Conservation (phyloP, 148 eudicot species). For the Salicornia ramosissima region DNA sequence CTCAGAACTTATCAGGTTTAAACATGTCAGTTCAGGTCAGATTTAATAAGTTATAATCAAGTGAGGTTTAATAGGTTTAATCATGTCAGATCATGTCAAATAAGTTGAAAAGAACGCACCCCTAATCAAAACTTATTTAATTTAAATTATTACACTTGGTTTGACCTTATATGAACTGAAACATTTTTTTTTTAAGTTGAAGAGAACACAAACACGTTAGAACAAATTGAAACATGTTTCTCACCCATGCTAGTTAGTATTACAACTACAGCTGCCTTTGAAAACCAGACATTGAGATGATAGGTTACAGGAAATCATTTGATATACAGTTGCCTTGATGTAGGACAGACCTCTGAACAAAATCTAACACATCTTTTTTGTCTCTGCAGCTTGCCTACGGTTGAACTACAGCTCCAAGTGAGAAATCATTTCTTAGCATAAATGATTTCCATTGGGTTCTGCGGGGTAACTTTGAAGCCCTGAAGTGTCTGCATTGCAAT, state of each 20-base stretch:
- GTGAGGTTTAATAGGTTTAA: no score
- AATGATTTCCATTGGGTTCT: constrained; percentile 72
- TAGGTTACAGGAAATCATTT: not conserved
- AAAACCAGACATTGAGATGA: not conserved
- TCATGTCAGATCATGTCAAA: no score
- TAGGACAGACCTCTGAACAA: constrained; percentile 6
- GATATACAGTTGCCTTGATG: constrained; percentile 8
- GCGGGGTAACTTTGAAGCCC: constrained; percentile 81
- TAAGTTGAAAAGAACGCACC: no score
- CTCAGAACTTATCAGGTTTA: no score
- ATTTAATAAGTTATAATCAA: no score
- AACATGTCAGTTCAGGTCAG: no score
- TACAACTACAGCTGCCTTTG: not conserved
- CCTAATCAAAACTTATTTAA: no score
- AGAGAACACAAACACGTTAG: no score
- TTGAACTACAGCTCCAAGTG: not conserved
- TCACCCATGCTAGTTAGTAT: not conserved
- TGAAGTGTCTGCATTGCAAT: constrained; percentile 90
- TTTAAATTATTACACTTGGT: no score
- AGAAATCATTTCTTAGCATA: constrained; percentile 69
- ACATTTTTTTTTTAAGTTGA: no score
- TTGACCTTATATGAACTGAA: no score
- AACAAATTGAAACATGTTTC: not conserved
- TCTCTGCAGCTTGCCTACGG: not conserved
- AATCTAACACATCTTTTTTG: no score